Evolutionary conservation across 495 filamentous ascomycete genomes (phyloP).

Genomic region (Niebla homalea): DNA sequence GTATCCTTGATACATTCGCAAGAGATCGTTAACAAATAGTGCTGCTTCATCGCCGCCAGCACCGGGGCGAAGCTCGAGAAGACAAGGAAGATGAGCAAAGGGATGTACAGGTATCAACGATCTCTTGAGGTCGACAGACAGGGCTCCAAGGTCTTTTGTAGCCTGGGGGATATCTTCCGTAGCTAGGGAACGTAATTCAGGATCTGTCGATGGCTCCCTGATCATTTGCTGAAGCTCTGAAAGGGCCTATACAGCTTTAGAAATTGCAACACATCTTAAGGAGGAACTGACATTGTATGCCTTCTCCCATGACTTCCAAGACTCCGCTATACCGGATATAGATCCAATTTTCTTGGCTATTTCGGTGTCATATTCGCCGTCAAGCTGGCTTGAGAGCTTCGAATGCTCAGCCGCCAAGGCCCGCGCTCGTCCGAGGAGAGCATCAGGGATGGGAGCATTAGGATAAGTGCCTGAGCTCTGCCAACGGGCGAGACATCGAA

Average conservation of each 20-base stretch:
- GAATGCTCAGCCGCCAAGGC: constrained; percentile 53
- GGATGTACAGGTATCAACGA: constrained; percentile 79
- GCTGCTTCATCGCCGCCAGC: constrained; percentile 88
- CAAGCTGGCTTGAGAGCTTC: constrained; percentile 41
- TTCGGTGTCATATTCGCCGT: constrained; percentile 53
- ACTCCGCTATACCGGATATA: constrained; percentile 49
- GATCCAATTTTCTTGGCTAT: constrained; percentile 69
- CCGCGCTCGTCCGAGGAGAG: constrained; percentile 51
- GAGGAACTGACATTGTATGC: constrained; percentile 27
- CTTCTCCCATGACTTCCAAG: constrained; percentile 51
- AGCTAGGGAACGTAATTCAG: constrained; percentile 55
- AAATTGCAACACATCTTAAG: neutral
- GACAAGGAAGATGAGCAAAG: constrained; percentile 82
- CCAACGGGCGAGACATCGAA: constrained; percentile 3
- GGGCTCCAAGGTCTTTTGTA: constrained; percentile 38
- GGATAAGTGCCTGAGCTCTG: constrained; percentile 21
- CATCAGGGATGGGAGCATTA: constrained; percentile 36
- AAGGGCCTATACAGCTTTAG: constrained; percentile 31
- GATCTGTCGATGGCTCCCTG: constrained; percentile 43
- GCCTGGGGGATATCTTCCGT: constrained; percentile 60
- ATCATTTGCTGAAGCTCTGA: constrained; percentile 45
- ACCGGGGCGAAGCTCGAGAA: constrained; percentile 84
- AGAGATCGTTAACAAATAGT: constrained; percentile 73
- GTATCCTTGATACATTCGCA: constrained; percentile 79
- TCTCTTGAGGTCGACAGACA: constrained; percentile 52